Base-by-base conservation (phyloP, 495 filamentous ascomycete species). In the Mytilinidion resinicola region DNA sequence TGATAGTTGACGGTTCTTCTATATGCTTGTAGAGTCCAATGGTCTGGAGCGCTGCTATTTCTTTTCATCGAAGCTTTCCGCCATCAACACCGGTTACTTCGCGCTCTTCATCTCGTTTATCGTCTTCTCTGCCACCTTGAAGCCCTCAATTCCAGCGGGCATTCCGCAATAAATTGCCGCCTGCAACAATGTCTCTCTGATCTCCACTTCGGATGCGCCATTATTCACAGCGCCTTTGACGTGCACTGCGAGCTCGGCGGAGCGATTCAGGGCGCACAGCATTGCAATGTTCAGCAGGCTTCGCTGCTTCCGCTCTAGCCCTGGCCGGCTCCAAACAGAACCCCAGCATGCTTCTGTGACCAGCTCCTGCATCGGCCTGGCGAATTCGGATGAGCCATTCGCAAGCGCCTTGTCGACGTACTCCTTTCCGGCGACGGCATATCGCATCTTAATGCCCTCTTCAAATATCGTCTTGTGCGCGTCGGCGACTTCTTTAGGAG, bases 321-420 rank as follows among this genome's bases (percentile, higher is more conserved):
- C 80, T 0, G 78, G 77, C 7, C 81, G 76, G 5, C 74, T 73
- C 80, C 80, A 82, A 25, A 78, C 66, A 43, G 71, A 68, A 17
- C 79, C 80, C 80, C 79, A 84, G 68, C 77, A 79, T 53, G 69
- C 69, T 64, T 79, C 78, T 6, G 78, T 80, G 9, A 80, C 75
- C 33, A 78, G 70, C 44, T 82, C 74, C 57, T 83, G 79, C 55
- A 76, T 75, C 3, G 79, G 76, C 38, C 65, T 58, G 0, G 76
- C 69, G 67, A 82, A 85, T n/a, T 73, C 71, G 48, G 72, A 75
- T 19, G 72, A 60, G 53, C 62, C 74, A 51, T 71, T 71, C 6
- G 64, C 67, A 14, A 78, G 70, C 14, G 78, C 66, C 3, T 63
- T 59, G 53, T 81, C 72, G 34, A 84, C 80, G 52, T 80, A 78